phyloP scores from a whole-genome alignment of 805 yeast species.

The Komagataella phaffii region DNA sequence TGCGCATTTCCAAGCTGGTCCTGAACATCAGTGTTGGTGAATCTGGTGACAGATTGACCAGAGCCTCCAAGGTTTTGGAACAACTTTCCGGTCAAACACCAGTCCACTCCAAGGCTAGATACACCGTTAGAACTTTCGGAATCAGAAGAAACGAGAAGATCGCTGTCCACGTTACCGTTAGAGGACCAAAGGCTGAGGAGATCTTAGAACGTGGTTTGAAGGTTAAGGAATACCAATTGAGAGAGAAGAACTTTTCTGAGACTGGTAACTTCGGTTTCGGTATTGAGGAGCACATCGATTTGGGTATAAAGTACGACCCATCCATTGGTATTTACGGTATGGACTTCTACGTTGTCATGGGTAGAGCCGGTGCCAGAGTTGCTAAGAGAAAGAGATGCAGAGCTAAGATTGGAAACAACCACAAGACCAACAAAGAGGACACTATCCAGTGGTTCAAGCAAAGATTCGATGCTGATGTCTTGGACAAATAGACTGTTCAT shows the following conservation, averaged over 20 bases:
- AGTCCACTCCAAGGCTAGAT: constrained; percentile 99
- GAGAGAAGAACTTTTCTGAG: constrained; percentile 87
- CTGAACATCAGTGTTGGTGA: constrained; percentile 99
- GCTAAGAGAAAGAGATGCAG: constrained; percentile 96
- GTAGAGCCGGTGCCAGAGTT: constrained; percentile 98
- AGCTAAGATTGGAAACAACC: constrained; percentile 81
- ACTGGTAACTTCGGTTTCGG: constrained; percentile 99
- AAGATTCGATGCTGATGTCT: constrained; percentile 98
- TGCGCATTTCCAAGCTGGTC: constrained; percentile 98
- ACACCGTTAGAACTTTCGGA: constrained; percentile 99
- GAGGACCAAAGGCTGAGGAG: constrained; percentile 99
- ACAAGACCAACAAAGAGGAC: constrained; percentile 87
- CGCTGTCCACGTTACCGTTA: constrained; percentile 97
- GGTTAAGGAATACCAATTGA: constrained; percentile 98
- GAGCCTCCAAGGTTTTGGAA: constrained; percentile 99
- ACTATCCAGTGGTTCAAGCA: constrained; percentile 98
- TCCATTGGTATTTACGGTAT: constrained; percentile 99
- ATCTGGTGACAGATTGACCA: constrained; percentile 99
- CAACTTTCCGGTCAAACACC: constrained; percentile 99
- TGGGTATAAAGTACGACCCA: constrained; percentile 99
- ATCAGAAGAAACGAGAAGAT: constrained; percentile 99
- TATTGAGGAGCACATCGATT: constrained; percentile 97
- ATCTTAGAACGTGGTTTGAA: constrained; percentile 99
- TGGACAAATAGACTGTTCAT: constrained; percentile 45
- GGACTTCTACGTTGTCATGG: constrained; percentile 99